Evolutionary conservation across 75 land plant genomes (phyloP), one percentile per base, ranked within the genome.

Genomic region (Adiantum capillusveneris): DNA sequence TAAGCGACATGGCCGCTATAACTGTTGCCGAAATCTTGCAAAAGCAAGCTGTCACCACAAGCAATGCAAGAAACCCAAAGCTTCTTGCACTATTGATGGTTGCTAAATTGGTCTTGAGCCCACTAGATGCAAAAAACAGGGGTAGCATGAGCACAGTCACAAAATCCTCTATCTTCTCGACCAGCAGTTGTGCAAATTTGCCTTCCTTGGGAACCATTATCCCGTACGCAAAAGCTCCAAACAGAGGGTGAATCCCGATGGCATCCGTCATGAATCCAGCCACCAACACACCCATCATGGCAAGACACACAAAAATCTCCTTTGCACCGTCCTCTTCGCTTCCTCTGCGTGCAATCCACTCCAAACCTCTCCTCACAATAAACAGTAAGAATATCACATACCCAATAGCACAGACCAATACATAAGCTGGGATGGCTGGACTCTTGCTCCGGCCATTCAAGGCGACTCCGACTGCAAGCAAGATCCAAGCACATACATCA

Each of bases 401-500:
- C 18, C 41, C 60, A 24, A 63, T 12, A 29, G 54, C 70, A 39
- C 65, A 59, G n/a, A 68, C 57, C 6, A 84, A 45, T 25, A 58
- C 66, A 31, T 29, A 65, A 6, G 69, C 59, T 25, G 24, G 37
- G 1, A 72, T 58, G n/a, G 76, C 75, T 28, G 69, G 53, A n/a
- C 58, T 44, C 16, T 20, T 52, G 58, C 62, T 58, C 17, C 75
- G 69, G 39, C 70, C 80, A 11, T 76, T 29, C 18, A 84, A 50
- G 69, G 82, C 77, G 58, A 84, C 43, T 2, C 79, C 75, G 11
- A 76, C 6, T 26, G 86, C 80, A 39, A 84, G 69, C n/a, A 84
- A 71, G 53, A 73, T 59, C 86, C 86, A 84, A 18, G 80, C 71
- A 63, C 61, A 59, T 59, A 75, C 69, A 69, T 79, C 86, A 54